Conservation (phyloP, 768 basidiomycete genomes). For the Amanita exitialis region DNA sequence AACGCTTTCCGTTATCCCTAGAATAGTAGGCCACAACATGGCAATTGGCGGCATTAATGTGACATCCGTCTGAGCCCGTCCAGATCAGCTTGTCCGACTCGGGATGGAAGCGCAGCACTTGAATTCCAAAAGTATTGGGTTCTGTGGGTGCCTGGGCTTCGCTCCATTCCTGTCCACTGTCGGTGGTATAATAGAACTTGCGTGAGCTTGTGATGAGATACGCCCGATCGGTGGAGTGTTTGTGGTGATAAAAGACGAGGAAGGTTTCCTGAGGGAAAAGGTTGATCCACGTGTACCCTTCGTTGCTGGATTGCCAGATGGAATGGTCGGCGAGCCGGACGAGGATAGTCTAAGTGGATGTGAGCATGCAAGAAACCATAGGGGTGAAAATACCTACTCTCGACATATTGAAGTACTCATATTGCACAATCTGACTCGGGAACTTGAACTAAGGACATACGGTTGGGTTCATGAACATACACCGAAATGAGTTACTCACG, state of each 20-base stretch:
- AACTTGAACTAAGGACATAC: constrained; percentile 48
- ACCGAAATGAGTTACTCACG: constrained; percentile 28
- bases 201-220: constrained; percentile 73
- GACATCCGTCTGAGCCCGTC: constrained; percentile 71
- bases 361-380: not conserved
- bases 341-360: constrained; percentile 56
- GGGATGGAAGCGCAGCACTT: constrained; percentile 83
- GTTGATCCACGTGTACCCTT: constrained; percentile 86
- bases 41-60: constrained; percentile 37
- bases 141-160: constrained; percentile 44
- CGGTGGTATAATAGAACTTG: constrained; percentile 72
- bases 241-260: constrained; percentile 82
- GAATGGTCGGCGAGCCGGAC: constrained; percentile 66
- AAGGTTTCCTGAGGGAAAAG: constrained; percentile 52
- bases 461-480: not conserved
- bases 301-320: constrained; percentile 92
- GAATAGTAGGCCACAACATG: constrained; percentile 70
- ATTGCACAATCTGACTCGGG: constrained; percentile 52
- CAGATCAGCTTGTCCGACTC: constrained; percentile 80
- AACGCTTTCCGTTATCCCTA: constrained; percentile 64
- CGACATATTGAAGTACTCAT: constrained; percentile 79
- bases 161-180: constrained; percentile 71
- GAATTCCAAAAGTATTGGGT: constrained; percentile 72
- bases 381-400: constrained; percentile 29
- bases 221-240: constrained; percentile 68